Base-by-base conservation (phyloP, 2,329 filamentous ascomycete genomes). In the Stachybotrys chlorohalonatus region DNA sequence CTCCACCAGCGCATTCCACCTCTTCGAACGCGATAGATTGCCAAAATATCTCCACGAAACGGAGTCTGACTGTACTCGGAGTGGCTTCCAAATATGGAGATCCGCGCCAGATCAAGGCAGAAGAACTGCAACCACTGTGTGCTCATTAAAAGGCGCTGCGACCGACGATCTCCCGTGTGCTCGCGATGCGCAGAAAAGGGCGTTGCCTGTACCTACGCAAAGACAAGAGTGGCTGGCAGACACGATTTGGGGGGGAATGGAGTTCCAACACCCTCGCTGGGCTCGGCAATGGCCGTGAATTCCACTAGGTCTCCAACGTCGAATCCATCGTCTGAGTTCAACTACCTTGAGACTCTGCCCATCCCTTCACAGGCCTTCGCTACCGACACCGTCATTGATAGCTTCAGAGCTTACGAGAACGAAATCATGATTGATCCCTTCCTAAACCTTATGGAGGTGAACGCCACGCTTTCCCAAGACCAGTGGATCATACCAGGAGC, bases 51-150 rank as follows among this genome's bases (percentile, higher is more conserved):
- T 24, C 4, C 24, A 24, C 24, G 2, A 24, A 24, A 24, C 24
- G 2, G 24, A 24, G 24, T 24, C 24, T 24, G 24, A 24, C 24
- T 24, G 24, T 24, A 4, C 24, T 24, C 24, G 24, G 24, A 24
- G 24, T 24, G 24, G 24, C 24, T 24, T 24, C 24, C 24, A 42
- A 42, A 2, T 3, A 42, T 42, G 36, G 36, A 42, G 36, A 13
- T 9, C 5, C 8, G 8, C 36, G 46, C 46, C 11, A 47, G n/a
- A 47, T 59, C 68, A 42, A 59, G 65, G 50, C 67, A 68, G 54
- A 69, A 68, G 56, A 69, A 64, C 50, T 71, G 69, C 59, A 61
- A 68, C 56, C 61, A 56, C 46, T 70, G 68, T 55, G 68, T 69
- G 17, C 66, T 66, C 57, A 62, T 62, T 32, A 70, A 68, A 57